A percentile compares a stretch with the other conserved stretches of the same genome.
These are phyloP conservation scores for Quercus phellos DNA, from an alignment of 331 rosid genomes.

Conservation along the genomic window DNA sequence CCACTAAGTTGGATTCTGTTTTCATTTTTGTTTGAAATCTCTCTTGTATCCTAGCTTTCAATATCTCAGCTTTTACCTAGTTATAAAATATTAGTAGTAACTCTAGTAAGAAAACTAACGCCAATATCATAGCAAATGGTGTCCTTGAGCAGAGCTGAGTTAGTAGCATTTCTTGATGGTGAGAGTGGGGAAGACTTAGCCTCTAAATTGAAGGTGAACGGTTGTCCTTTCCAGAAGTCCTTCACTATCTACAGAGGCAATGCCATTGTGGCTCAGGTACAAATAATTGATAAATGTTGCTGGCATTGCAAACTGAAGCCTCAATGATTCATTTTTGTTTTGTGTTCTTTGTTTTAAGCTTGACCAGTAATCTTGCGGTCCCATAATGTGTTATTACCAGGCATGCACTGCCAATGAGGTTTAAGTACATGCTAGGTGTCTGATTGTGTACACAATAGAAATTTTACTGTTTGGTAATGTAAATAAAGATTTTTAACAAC, in stretches of 20 bases:
- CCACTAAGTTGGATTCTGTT: no score
- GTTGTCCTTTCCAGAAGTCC: slow-evolving; percentile 61
- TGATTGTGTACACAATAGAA: no score
- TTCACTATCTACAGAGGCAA: slow-evolving; percentile 53
- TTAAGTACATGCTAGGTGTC: no score
- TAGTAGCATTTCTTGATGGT: not conserved
- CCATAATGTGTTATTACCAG: no score
- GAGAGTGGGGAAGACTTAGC: slow-evolving; percentile 22
- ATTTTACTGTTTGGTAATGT: no score
- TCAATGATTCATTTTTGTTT: not conserved
- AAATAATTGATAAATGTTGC: not conserved
- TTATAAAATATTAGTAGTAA: not conserved
- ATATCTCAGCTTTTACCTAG: slow-evolving; percentile 84
- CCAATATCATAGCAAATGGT: not conserved
- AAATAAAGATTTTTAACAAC: no score
- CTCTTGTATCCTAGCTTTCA: slow-evolving; percentile 74
- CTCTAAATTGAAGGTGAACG: slow-evolving; percentile 52
- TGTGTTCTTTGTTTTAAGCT: no score
- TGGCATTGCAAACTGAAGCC: not conserved
- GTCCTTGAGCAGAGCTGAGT: not conserved
- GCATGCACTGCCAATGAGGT: no score
- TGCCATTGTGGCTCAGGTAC: slow-evolving; percentile 75
- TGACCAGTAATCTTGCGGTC: no score
- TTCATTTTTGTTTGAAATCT: slow-evolving; percentile 45
- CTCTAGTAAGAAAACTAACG: not conserved